Conservation (phyloP, 768 basidiomycete genomes). For the Xerocomus spinulosus region DNA sequence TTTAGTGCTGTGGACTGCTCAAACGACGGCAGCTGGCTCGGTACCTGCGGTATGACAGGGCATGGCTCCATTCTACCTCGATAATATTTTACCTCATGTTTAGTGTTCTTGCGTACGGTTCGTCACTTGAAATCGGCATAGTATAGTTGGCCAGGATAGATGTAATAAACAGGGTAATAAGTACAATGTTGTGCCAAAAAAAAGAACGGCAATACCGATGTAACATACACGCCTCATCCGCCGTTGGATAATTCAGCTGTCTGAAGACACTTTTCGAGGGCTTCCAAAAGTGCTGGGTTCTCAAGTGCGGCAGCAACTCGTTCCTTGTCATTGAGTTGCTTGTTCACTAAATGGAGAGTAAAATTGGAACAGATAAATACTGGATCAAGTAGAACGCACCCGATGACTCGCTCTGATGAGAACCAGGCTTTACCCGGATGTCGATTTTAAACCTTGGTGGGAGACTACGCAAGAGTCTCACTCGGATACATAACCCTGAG, state of each 20-base stretch:
- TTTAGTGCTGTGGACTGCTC: not conserved
- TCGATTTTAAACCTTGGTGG: conserved; percentile 94
- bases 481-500: conserved; percentile 85
- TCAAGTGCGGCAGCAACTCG: conserved; percentile 95
- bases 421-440: conserved; percentile 88
- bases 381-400: conserved; percentile 42
- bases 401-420: conserved; percentile 91
- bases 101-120: not conserved
- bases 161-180: not conserved
- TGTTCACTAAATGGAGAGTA: conserved; percentile 65
- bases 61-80: not conserved
- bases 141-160: no score
- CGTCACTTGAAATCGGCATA: not conserved
- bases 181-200: not conserved
- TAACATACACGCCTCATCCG: conserved; percentile 4
- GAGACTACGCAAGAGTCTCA: conserved; percentile 82
- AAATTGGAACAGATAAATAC: not conserved
- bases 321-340: conserved; percentile 98
- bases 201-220: not conserved
- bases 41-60: not conserved
- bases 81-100: not conserved
- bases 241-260: conserved; percentile 24
- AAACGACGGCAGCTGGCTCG: not conserved
- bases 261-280: conserved; percentile 75
- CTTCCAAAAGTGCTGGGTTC: conserved; percentile 79